Conservation (phyloP, 2,329 filamentous ascomycete species). For the Colletotrichum viniferum region DNA sequence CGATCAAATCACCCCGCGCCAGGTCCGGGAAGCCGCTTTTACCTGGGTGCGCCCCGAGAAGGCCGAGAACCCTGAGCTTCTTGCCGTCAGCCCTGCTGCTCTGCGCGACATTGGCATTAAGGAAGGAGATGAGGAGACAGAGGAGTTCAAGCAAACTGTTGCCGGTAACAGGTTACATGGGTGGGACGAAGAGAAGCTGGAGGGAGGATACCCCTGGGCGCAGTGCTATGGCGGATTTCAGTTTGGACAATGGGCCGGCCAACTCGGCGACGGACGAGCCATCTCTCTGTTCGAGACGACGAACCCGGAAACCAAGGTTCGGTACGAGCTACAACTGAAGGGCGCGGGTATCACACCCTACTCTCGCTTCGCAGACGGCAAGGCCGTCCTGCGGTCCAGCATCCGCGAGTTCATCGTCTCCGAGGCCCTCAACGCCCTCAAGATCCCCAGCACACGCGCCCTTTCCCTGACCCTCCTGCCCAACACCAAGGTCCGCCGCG, state of each 20-base stretch:
- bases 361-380: constrained; percentile 94
- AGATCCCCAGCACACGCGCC: constrained; percentile 86
- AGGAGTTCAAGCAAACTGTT: constrained; percentile 78
- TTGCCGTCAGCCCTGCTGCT: constrained; percentile 80
- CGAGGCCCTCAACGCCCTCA: constrained; percentile 83
- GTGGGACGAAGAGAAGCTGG: constrained; percentile 68
- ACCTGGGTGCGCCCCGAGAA: constrained; percentile 87
- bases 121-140: constrained; percentile 68
- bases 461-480: constrained; percentile 81
- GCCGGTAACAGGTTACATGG: constrained; percentile 85
- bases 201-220: constrained; percentile 92
- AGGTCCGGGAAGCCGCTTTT: constrained; percentile 85
- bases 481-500: constrained; percentile 73
- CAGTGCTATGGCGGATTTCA: constrained; percentile 93
- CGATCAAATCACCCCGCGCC: constrained; percentile 75
- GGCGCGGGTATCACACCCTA: constrained; percentile 94
- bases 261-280: constrained; percentile 91
- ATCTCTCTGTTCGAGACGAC: constrained; percentile 93
- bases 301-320: constrained; percentile 70
- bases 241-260: constrained; percentile 90
- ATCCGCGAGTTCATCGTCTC: constrained; percentile 95
- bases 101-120: constrained; percentile 81
- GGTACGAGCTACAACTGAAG: constrained; percentile 93
- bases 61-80: constrained; percentile 74
- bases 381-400: constrained; percentile 88